Evolutionary conservation across 2,329 filamentous ascomycete genomes (phyloP).

Genomic region (Paramyrothecium sp.): DNA sequence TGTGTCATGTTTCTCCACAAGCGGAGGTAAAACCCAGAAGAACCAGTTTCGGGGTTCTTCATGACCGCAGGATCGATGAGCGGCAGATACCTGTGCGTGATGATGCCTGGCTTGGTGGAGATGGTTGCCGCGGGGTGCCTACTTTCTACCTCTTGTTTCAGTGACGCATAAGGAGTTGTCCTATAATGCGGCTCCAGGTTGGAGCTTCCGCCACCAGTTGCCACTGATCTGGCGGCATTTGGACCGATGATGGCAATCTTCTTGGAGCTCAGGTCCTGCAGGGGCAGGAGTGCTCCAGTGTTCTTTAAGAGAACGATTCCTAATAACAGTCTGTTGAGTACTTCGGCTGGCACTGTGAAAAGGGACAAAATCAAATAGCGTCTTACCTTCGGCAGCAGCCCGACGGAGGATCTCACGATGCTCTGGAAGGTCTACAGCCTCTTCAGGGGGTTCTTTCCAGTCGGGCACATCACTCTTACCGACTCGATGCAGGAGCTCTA

Average conservation of each 20-base stretch:
- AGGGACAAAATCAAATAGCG: too few relatives aligned
- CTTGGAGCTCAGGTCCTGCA: slow-evolving; percentile 7
- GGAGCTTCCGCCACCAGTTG: slow-evolving; percentile 7
- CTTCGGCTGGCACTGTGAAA: too few relatives aligned
- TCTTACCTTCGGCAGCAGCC: slow-evolving; percentile 7
- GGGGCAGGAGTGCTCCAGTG: neutral
- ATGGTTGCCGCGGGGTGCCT: neutral
- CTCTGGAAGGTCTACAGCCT: slow-evolving; percentile 6
- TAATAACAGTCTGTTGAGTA: slow-evolving; percentile 6
- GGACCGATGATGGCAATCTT: slow-evolving; percentile 19
- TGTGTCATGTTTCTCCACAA: neutral
- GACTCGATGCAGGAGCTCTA: neutral
- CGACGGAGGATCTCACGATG: slow-evolving; percentile 5
- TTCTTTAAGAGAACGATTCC: slow-evolving; percentile 17
- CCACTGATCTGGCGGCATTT: slow-evolving; percentile 4
- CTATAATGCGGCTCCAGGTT: slow-evolving; percentile 10
- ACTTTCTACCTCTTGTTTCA: neutral
- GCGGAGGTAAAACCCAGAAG: neutral
- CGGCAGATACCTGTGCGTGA: slow-evolving; percentile 6
- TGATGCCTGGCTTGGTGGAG: slow-evolving; percentile 2
- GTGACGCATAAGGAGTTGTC: slow-evolving; percentile 6
- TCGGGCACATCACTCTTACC: slow-evolving; percentile 2
- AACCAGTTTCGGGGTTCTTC: neutral
- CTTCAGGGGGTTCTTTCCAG: neutral
- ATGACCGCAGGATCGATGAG: neutral